Base-by-base conservation (phyloP, 495 filamentous ascomycete genomes). In the Aspergillus nanangensis region DNA sequence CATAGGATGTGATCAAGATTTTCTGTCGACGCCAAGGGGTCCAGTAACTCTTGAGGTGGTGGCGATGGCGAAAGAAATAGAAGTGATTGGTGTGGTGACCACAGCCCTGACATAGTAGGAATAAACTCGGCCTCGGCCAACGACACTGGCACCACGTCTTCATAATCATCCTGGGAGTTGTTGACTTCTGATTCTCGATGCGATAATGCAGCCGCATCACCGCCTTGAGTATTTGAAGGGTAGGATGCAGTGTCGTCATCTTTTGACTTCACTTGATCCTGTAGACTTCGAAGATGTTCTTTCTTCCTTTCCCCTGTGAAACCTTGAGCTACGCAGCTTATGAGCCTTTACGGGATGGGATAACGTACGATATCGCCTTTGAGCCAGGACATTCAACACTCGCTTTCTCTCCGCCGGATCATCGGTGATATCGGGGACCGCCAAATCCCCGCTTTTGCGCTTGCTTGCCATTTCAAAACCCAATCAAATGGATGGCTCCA, bases 331-430 rank as follows among this genome's bases (percentile, higher is more conserved):
- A n/a, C n/a, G n/a, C n/a, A n/a, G n/a, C n/a, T n/a, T n/a, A n/a
- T n/a, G n/a, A n/a, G n/a, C n/a, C n/a, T n/a, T n/a, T n/a, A n/a
- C n/a, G n/a, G n/a, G n/a, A n/a, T n/a, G n/a, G n/a, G n/a, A n/a
- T 4, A 2, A 55, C 67, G 38, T 51, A 77, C 72, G 62, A 45
- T 77, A 77, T 63, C 72, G 54, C 14, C 74, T 60, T 55, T 75
- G 73, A 3, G 72, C 74, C 3, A 78, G 60, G 3, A 75, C 62
- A 47, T 75, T 78, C 24, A 78, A 47, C 11, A 73, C 59, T 3
- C 74, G 58, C 58, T 75, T 77, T 8, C 74, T 44, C 42, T 78
- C 72, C 22, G 56, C 52, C 2, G 67, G 61, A 53, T 71, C 58
- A 18, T 70, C 53, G 20, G 44, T 45, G 18, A 53, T 38, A 36